Conservation (phyloP, 176 grass and related monocot species). For the Bromus sterilis region DNA sequence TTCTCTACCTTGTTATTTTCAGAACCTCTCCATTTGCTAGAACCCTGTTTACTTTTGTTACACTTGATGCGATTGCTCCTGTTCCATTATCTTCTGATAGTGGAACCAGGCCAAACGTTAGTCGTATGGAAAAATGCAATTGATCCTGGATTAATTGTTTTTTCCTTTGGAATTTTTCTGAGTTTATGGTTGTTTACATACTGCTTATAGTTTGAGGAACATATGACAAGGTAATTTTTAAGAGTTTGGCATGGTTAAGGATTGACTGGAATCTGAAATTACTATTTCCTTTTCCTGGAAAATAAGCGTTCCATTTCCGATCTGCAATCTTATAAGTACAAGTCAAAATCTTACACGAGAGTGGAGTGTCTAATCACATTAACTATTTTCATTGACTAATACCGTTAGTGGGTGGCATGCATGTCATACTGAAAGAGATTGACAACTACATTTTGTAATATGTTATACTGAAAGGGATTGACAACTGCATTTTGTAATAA, state of each 20-base stretch:
- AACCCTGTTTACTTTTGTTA: too few relatives aligned
- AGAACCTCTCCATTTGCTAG: too few relatives aligned
- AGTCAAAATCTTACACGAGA: not conserved
- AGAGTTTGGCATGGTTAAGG: not conserved
- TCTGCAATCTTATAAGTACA: not conserved
- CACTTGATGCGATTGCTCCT: too few relatives aligned
- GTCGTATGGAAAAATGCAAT: too few relatives aligned
- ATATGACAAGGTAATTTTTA: not conserved
- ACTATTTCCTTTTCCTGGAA: not conserved
- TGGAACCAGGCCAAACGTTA: too few relatives aligned
- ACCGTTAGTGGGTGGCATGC: not conserved
- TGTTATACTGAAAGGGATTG: not conserved
- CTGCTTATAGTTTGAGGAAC: not conserved
- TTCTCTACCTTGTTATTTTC: too few relatives aligned
- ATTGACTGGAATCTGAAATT: not conserved
- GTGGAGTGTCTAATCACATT: not conserved
- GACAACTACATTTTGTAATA: constrained; percentile 24
- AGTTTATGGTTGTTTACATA: not conserved
- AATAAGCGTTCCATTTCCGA: not conserved
- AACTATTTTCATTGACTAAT: not conserved
- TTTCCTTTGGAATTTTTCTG: too few relatives aligned
- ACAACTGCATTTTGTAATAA: constrained; percentile 10
- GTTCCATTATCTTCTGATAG: too few relatives aligned
- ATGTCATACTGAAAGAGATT: not conserved
- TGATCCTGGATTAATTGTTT: too few relatives aligned